These are phyloP conservation scores for Fagopyrum homotropicum DNA, from an alignment of 148 eudicot genomes.

Conservation along the genomic window DNA sequence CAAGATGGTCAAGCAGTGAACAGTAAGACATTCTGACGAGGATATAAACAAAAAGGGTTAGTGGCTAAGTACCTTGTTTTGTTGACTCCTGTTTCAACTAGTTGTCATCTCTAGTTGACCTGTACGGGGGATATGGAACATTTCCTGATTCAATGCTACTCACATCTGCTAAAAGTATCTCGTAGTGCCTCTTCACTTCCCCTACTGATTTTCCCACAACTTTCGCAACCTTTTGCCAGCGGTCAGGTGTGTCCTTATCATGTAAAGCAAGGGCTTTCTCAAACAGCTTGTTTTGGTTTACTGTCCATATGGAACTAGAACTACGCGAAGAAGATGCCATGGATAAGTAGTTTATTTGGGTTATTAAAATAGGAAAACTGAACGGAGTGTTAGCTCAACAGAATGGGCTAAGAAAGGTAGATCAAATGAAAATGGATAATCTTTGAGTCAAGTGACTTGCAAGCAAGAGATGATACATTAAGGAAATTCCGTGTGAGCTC, in stretches of 20 bases:
- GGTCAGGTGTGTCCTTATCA: constrained; percentile 48
- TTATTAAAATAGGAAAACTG: not conserved
- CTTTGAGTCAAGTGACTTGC: not conserved
- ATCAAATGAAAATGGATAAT: not conserved
- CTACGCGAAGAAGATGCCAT: constrained; percentile 51
- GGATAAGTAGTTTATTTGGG: not conserved
- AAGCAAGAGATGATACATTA: constrained; percentile 20
- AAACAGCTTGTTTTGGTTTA: constrained; percentile 46
- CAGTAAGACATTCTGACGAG: not conserved
- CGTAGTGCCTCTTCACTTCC: constrained; percentile 58
- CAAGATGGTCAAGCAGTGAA: not conserved
- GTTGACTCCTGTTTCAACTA: not conserved
- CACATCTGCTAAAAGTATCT: constrained; percentile 42
- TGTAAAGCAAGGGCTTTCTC: constrained; percentile 51
- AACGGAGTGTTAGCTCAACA: not conserved
- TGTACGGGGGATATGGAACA: constrained; percentile 41
- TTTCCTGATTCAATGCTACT: constrained; percentile 41
- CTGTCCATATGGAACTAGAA: constrained; percentile 46
- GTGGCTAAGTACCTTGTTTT: constrained; percentile 16
- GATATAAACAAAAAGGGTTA: not conserved
- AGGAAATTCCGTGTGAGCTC: constrained; percentile 18
- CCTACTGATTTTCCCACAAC: constrained; percentile 52
- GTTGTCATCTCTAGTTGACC: constrained; percentile 15
- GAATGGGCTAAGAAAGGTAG: no score
- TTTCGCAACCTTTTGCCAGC: constrained; percentile 55